A percentile compares a stretch with the other conserved stretches of the same genome.
phyloP scores from a whole-genome alignment of 2,329 filamentous ascomycete genomes.

The Sporothrix brasiliensis region DNA sequence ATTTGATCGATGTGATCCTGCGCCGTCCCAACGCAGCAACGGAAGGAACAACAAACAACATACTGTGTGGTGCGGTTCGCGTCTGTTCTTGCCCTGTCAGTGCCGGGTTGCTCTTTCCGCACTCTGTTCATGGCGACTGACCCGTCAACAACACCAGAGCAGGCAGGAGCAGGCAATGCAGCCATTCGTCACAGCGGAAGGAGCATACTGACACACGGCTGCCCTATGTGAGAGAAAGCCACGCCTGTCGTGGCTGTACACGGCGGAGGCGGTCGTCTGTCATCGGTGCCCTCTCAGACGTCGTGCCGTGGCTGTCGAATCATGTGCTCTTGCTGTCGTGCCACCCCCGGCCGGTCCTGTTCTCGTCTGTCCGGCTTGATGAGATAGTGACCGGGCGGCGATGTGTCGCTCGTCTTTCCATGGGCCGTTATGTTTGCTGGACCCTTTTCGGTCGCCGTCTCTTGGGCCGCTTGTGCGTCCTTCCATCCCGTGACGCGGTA shows the following conservation, averaged over 20 bases:
- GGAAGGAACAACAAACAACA: conserved; percentile 11
- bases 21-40: not conserved
- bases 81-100: conserved; percentile 1
- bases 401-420: not conserved
- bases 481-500: conserved; percentile 62
- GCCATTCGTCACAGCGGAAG: not conserved
- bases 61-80: not conserved
- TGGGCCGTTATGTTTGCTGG: not conserved
- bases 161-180: not conserved
- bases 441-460: not conserved
- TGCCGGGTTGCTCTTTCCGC: conserved; percentile 1
- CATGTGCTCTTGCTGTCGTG: conserved; percentile 22
- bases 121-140: too few species aligned
- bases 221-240: not conserved
- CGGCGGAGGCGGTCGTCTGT: not conserved
- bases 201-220: not conserved
- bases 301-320: conserved; percentile 14
- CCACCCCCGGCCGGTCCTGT: not conserved
- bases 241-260: not conserved
- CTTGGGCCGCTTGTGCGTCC: not conserved
- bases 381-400: not conserved
- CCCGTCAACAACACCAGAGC: not conserved
- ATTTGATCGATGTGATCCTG: too few species aligned
- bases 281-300: not conserved
- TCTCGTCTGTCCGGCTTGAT: conserved; percentile 17